Evolutionary conservation across 2,329 filamentous ascomycete genomes (phyloP), one percentile per base, ranked within the genome.

Genomic region (Coleophoma eucalyptorum): DNA sequence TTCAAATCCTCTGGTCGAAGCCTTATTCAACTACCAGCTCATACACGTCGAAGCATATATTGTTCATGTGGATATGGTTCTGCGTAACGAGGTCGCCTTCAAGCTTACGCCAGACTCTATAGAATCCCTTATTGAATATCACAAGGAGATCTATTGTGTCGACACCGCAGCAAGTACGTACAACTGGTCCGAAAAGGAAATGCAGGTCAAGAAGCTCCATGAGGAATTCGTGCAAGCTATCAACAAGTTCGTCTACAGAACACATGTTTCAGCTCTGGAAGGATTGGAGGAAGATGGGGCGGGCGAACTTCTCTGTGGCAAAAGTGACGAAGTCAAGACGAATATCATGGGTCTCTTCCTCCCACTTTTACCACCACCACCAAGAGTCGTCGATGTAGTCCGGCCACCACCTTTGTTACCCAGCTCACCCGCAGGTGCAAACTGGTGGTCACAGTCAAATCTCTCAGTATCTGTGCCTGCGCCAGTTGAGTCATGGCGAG

Each of bases 21-120:
- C 89, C 57, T 75, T 97, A 56, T 90, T 89, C 80, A 95, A 95
- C 80, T 94, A 93, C 72, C 88, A 95, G 75, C 82, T 97, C 66
- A 77, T 97, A 65, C 90, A 97, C 69, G 77, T 97, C 62, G 92
- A 97, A 74, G 94, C 94, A 48, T 99, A 99, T 70, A 93, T 97
- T 62, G 94, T 99, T 55, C 93, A 97, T 71, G 91, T 99, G 71
- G 94, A 99, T 76, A 96, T 97, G 91, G 93, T 99, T 53, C 84
- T 95, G 64, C 88, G 92, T 72, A 94, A 96, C 69, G 94, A 97
- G 76, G 91, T 99, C 65, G 94, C 92, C 60, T 97, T 92, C 81
- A 99, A 99, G 81, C 81, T 99, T 65, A 97, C 92, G 20, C 83
- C 86, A 52, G 94, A 97, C 68, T 91, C 92, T 55, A 99, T 99